Evolutionary conservation across 495 filamentous ascomycete species (phyloP).

Genomic region (Xylaria scruposa): DNA sequence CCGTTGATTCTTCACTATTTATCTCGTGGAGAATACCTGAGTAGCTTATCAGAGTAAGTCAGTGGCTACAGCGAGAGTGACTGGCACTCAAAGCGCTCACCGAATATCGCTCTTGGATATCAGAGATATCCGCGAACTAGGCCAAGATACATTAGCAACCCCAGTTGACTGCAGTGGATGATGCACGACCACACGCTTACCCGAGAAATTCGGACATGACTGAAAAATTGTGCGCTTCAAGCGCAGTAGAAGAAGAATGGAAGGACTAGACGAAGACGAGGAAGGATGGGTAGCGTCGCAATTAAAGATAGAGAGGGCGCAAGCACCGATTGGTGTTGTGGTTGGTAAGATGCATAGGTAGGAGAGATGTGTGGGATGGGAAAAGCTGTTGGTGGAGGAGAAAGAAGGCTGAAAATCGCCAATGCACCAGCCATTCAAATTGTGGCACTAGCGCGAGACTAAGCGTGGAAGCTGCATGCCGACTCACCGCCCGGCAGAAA

Average conservation of each 20-base stretch:
- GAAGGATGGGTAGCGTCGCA: background rate
- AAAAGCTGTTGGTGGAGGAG: slow-evolving; percentile 26
- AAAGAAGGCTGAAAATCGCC: slow-evolving; percentile 25
- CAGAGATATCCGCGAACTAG: slow-evolving; percentile 79
- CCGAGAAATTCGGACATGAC: slow-evolving; percentile 61
- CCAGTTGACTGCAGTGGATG: background rate
- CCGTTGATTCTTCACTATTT: slow-evolving; percentile 94
- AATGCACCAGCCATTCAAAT: slow-evolving; percentile 32
- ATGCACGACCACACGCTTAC: slow-evolving; percentile 40
- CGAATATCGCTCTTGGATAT: slow-evolving; percentile 98
- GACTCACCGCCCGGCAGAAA: slow-evolving; percentile 29
- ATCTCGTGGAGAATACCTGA: slow-evolving; percentile 96
- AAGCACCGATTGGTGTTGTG: slow-evolving; percentile 25
- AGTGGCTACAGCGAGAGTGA: slow-evolving; percentile 36
- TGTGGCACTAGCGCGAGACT: slow-evolving; percentile 23
- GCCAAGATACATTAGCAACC: slow-evolving; percentile 35
- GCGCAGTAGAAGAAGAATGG: slow-evolving; percentile 31
- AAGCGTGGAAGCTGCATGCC: background rate
- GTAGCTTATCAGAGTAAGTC: slow-evolving; percentile 65
- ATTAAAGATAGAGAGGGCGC: slow-evolving; percentile 17
- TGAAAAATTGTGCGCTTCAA: slow-evolving; percentile 33
- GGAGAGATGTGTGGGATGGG: slow-evolving; percentile 24
- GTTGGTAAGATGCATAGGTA: slow-evolving; percentile 13
- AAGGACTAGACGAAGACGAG: slow-evolving; percentile 21
- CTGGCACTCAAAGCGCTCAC: slow-evolving; percentile 55